phyloP scores from a whole-genome alignment of 2,329 filamentous ascomycete species.

The Cytospora paraplurivora region DNA sequence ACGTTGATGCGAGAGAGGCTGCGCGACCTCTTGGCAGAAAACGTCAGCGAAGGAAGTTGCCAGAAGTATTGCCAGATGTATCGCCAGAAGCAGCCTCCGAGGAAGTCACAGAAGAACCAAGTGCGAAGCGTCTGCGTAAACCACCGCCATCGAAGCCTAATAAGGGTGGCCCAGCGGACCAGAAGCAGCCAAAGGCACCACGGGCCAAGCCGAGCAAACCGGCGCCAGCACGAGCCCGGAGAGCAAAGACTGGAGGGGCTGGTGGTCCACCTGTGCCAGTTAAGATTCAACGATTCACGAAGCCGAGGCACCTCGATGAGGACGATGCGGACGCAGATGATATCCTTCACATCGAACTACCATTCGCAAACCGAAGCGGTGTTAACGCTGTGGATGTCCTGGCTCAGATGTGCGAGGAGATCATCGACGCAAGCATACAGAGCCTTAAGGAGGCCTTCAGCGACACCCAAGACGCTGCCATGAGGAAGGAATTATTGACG shows the following conservation, averaged over 20 bases:
- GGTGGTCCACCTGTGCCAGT: conserved; percentile 16
- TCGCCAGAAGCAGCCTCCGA: conserved; percentile 48
- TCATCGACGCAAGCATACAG: conserved; percentile 53
- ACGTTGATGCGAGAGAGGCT: conserved; percentile 47
- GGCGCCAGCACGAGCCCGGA: conserved; percentile 24
- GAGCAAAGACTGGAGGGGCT: conserved; percentile 29
- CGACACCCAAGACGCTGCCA: conserved; percentile 47
- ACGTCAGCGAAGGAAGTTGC: conserved; percentile 43
- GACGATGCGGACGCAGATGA: conserved; percentile 47
- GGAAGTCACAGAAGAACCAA: conserved; percentile 38
- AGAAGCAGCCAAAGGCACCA: conserved; percentile 38
- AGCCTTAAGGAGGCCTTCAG: conserved; percentile 48
- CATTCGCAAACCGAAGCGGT: conserved; percentile 54
- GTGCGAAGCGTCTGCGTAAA: conserved; percentile 43
- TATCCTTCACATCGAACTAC: conserved; percentile 53
- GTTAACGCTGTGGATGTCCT: conserved; percentile 67
- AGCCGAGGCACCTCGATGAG: conserved; percentile 43
- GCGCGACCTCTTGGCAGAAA: conserved; percentile 47
- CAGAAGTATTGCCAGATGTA: conserved; percentile 43
- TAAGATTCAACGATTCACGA: conserved; percentile 57
- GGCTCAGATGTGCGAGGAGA: conserved; percentile 62
- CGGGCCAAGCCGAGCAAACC: conserved; percentile 22
- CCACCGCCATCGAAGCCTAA: conserved; percentile 28
- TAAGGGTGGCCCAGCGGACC: conserved; percentile 45
- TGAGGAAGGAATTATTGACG: conserved; percentile 56